Evolutionary conservation across 345 rosid species (phyloP).

Genomic region (Cochlearia excelsa): DNA sequence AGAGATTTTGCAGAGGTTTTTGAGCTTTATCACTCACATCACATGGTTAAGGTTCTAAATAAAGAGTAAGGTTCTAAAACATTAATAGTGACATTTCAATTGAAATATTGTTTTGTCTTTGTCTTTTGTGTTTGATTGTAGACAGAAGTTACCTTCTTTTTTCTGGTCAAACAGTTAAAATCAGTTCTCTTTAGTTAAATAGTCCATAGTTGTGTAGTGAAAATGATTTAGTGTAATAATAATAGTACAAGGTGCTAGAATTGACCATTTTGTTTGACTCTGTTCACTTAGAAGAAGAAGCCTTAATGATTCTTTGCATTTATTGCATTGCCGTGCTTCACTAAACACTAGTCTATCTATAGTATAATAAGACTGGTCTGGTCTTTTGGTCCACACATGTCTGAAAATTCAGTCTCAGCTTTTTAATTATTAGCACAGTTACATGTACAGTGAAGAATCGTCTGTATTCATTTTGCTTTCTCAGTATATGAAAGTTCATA

Average conservation of each 20-base stretch:
- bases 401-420: slow-evolving; percentile 21
- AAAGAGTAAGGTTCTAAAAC: slow-evolving; percentile 28
- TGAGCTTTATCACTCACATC: slow-evolving; percentile 28
- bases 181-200: background rate
- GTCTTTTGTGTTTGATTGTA: slow-evolving; percentile 21
- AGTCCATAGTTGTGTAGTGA: background rate
- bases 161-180: slow-evolving; percentile 25
- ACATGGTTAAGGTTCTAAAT: too few species aligned
- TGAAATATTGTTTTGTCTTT: slow-evolving; percentile 23
- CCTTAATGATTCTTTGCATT: slow-evolving; percentile 12
- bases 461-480: slow-evolving; percentile 22
- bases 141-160: slow-evolving; percentile 28
- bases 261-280: slow-evolving; percentile 20
- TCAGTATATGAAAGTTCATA: slow-evolving; percentile 10
- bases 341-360: too few species aligned
- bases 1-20: slow-evolving; percentile 21
- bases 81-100: slow-evolving; percentile 35
- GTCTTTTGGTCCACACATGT: slow-evolving; percentile 31
- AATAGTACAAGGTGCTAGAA: too few species aligned
- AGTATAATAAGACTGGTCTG: slow-evolving; percentile 24
- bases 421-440: background rate
- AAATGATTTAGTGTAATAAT: too few species aligned
- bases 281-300: slow-evolving; percentile 13
- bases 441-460: slow-evolving; percentile 18
- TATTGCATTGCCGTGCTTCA: slow-evolving; percentile 27